phyloP scores from a whole-genome alignment of 2,329 filamentous ascomycete genomes.

The Phialocephala subalpina region DNA sequence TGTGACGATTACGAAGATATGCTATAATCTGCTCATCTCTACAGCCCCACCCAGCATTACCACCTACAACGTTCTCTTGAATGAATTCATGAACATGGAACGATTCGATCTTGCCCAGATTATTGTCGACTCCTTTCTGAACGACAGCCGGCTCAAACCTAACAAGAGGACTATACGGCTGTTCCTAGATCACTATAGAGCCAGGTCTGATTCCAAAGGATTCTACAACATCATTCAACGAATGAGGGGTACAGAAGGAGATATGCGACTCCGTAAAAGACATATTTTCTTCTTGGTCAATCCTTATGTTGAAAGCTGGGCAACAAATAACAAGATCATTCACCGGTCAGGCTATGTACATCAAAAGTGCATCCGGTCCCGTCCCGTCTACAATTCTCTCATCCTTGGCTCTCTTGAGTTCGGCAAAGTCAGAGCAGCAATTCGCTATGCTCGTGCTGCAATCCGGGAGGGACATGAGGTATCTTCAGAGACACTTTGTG shows the following conservation, averaged over 20 bases:
- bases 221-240: slow-evolving; percentile 38
- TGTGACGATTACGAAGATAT: slow-evolving; percentile 49
- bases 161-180: slow-evolving; percentile 37
- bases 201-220: slow-evolving; percentile 34
- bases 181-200: slow-evolving; percentile 42
- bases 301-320: slow-evolving; percentile 35
- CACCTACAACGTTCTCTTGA: slow-evolving; percentile 75
- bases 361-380: slow-evolving; percentile 37
- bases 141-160: slow-evolving; percentile 44
- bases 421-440: slow-evolving; percentile 31
- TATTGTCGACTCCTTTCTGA: slow-evolving; percentile 60
- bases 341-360: slow-evolving; percentile 28
- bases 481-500: slow-evolving; percentile 31
- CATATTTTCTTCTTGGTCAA: slow-evolving; percentile 17
- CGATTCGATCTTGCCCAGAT: slow-evolving; percentile 58
- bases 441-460: slow-evolving; percentile 37
- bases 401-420: slow-evolving; percentile 38
- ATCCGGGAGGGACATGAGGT: slow-evolving; percentile 39
- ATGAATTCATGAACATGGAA: slow-evolving; percentile 65
- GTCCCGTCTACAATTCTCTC: slow-evolving; percentile 40
- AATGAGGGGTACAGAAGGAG: slow-evolving; percentile 37
- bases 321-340: slow-evolving; percentile 33
- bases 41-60: slow-evolving; percentile 68
- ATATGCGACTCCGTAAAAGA: slow-evolving; percentile 33
- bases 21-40: slow-evolving; percentile 72